Evolutionary conservation across 176 grass and related monocot genomes (phyloP).

Genomic region (Rhipidocladum racemiflorum): DNA sequence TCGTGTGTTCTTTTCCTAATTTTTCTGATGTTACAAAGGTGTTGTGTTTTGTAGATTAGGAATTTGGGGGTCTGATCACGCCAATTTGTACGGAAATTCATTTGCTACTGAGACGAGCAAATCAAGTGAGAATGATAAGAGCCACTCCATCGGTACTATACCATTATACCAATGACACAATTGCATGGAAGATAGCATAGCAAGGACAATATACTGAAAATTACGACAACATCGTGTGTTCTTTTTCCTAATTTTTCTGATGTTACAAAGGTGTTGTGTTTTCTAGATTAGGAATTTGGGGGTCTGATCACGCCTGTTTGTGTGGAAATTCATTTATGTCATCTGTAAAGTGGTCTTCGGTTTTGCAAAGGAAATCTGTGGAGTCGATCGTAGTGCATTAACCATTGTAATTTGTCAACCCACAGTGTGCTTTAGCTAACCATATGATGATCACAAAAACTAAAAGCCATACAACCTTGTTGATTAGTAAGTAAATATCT

Average conservation of each 20-base stretch:
- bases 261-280: constrained; percentile 1
- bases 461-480: not conserved
- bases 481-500: not conserved
- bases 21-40: not conserved
- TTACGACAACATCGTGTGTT: not conserved
- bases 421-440: not conserved
- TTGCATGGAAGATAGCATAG: constrained; percentile 56
- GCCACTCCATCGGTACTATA: constrained; percentile 37
- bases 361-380: not conserved
- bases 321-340: not conserved
- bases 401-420: not conserved
- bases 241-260: not conserved
- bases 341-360: not conserved
- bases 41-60: constrained; percentile 23
- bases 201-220: constrained; percentile 5
- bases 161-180: constrained; percentile 56
- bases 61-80: not conserved
- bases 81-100: not conserved
- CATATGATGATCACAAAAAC: not conserved
- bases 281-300: constrained; percentile 7
- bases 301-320: not conserved
- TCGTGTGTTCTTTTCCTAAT: not conserved
- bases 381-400: not conserved
- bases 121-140: constrained; percentile 44
- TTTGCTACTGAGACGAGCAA: constrained; percentile 17